phyloP scores from a whole-genome alignment of 2,329 filamentous ascomycete genomes.

The Alternaria gansuensis region DNA sequence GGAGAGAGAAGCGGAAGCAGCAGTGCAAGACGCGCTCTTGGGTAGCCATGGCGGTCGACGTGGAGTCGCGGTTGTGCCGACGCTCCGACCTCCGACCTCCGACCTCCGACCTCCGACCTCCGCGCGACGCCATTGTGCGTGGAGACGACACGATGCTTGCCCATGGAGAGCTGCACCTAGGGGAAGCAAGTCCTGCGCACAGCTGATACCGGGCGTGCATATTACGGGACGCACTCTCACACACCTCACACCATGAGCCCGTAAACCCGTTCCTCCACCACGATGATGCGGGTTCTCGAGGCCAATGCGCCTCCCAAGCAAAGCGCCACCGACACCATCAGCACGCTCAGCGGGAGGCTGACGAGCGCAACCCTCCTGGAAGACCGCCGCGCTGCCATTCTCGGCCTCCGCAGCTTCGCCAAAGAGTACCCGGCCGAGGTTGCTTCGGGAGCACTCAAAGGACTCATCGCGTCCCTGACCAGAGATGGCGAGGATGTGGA shows the following conservation, averaged over 20 bases:
- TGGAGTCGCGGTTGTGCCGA: conserved; percentile 33
- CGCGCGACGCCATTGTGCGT: too few relatives aligned
- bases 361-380: conserved; percentile 91
- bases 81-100: too few relatives aligned
- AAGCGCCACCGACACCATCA: conserved; percentile 94
- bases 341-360: conserved; percentile 84
- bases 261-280: conserved; percentile 29
- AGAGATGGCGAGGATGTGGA: conserved; percentile 95
- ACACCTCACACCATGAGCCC: conserved; percentile 28
- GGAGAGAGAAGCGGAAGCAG: conserved; percentile 1
- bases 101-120: too few relatives aligned
- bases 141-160: conserved; percentile 18
- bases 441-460: conserved; percentile 88
- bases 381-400: conserved; percentile 90
- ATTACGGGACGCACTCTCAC: conserved; percentile 5
- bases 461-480: conserved; percentile 82
- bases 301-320: conserved; percentile 89
- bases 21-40: conserved; percentile 20
- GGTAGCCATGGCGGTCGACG: conserved; percentile 23
- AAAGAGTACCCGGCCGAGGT: conserved; percentile 97
- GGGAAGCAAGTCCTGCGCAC: background rate
- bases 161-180: background rate
- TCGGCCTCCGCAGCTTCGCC: conserved; percentile 92
- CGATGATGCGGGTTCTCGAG: conserved; percentile 66
- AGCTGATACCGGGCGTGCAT: background rate